Base-by-base conservation (phyloP, 352 stramenopile genomes). In the Globisporangium heterothallicum region DNA sequence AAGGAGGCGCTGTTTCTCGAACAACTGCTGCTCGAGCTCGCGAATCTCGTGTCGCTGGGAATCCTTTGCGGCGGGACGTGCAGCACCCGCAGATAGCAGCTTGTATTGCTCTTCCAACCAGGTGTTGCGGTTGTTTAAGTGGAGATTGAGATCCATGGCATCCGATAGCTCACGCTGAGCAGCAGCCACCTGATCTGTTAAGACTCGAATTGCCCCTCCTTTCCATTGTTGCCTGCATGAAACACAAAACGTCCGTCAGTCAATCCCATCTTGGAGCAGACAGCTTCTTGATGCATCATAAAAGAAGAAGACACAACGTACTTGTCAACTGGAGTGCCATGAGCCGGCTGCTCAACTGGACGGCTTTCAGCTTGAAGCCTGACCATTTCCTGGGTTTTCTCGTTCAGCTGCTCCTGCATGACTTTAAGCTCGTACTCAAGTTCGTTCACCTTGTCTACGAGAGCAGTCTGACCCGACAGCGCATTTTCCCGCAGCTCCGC, bases 141-240 rank as follows among this genome's bases (percentile, higher is more conserved):
- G 74, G 24, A 91, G 56, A 35, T 92, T 92, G 47, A 94, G 44
- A 21, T 92, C 76, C 80, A 94, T 91, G 4, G 80, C 76, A 18
- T 90, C 76, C n/a, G 78, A 87, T 6, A 94, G 61, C 53, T 92
- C 80, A 27, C 68, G 71, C 55, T 94, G 83, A 21, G 75, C 73
- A 24, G 70, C 73, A 3, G 69, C 61, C 30, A 90, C 78, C 47
- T 94, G 83, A 12, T 89, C 74, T 0, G 83, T 87, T 2, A 94
- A 63, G 14, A 87, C 41, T 12, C 73, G 70, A 27, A 94, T 82
- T 24, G 74, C 56, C 44, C 65, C 74, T 58, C 60, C 63, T 49
- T 79, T 72, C 80, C 48, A 85, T 22, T 41, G 50, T 53, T 61
- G 38, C n/a, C 57, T 64, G 29, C 22, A 18, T 30, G 41, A 6